phyloP scores from a whole-genome alignment of 305 asterid species.

The Fraxinus platypoda region DNA sequence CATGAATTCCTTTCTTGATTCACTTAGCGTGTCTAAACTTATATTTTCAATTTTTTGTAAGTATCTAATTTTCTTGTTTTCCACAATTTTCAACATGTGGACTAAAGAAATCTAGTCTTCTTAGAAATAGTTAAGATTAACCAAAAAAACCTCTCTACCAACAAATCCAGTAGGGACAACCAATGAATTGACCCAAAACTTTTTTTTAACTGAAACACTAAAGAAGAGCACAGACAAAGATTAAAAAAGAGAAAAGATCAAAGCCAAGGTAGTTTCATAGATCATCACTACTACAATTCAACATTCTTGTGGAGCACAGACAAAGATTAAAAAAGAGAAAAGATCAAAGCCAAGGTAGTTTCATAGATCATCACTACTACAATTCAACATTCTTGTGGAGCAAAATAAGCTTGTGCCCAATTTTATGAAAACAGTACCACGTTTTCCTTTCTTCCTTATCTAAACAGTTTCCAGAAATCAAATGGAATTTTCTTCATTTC shows the following conservation, averaged over 20 bases:
- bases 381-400: slow-evolving; percentile 3
- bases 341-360: not conserved
- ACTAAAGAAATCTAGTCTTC: slow-evolving; percentile 6
- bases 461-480: not conserved
- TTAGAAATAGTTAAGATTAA: not conserved
- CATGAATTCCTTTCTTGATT: slow-evolving; percentile 24
- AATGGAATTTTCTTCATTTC: not conserved
- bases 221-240: not conserved
- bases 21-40: not conserved
- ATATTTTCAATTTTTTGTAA: not conserved
- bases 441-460: not conserved
- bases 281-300: not conserved
- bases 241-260: not conserved
- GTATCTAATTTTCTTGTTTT: not conserved
- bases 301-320: slow-evolving; percentile 5
- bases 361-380: not conserved
- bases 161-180: not conserved
- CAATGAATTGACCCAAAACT: not conserved
- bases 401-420: not conserved
- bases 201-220: not conserved
- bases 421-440: not conserved
- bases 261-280: not conserved
- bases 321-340: not conserved
- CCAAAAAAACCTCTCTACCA: not conserved
- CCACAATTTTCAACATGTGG: not conserved